Conservation (phyloP, 2,329 filamentous ascomycete genomes). For the Chaetomium strumarium region DNA sequence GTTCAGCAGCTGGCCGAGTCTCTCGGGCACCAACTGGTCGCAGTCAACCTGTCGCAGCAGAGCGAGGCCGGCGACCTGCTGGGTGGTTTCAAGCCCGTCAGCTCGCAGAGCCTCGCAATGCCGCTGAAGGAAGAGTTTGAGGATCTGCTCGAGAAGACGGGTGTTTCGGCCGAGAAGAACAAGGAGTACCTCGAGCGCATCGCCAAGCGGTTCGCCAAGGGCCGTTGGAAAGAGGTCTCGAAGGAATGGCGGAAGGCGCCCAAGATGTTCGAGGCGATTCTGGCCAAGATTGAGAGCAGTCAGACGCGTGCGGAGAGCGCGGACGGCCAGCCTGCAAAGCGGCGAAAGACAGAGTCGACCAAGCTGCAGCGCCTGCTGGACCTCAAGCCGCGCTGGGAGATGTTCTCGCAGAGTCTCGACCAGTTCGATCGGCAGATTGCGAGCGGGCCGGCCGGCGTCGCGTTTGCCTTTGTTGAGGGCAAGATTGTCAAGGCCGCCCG, state of each 20-base stretch:
- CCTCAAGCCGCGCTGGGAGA: constrained; percentile 66
- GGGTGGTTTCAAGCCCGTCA: constrained; percentile 94
- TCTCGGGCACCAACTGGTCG: constrained; percentile 78
- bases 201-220: constrained; percentile 69
- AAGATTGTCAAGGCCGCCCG: constrained; percentile 93
- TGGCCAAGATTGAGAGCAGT: constrained; percentile 48
- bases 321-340: constrained; percentile 61
- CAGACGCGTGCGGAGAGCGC: constrained; percentile 36
- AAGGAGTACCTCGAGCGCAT: constrained; percentile 78
- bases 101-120: constrained; percentile 77
- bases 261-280: constrained; percentile 72
- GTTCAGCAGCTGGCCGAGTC: constrained; percentile 86
- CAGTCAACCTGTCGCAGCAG: constrained; percentile 95
- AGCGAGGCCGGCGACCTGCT: constrained; percentile 94
- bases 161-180: constrained; percentile 82
- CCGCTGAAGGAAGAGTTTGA: constrained; percentile 93
- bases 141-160: constrained; percentile 75
- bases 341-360: constrained; percentile 53
- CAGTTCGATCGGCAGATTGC: constrained; percentile 77
- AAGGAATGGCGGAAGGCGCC: constrained; percentile 86
- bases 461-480: constrained; percentile 93
- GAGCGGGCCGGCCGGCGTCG: constrained; percentile 68
- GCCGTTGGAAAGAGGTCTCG: constrained; percentile 81
- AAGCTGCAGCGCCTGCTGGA: constrained; percentile 60
- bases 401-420: constrained; percentile 66